These are phyloP conservation scores for Nakataea oryzae DNA, from an alignment of 2,329 filamentous ascomycete species.

Conservation along the genomic window DNA sequence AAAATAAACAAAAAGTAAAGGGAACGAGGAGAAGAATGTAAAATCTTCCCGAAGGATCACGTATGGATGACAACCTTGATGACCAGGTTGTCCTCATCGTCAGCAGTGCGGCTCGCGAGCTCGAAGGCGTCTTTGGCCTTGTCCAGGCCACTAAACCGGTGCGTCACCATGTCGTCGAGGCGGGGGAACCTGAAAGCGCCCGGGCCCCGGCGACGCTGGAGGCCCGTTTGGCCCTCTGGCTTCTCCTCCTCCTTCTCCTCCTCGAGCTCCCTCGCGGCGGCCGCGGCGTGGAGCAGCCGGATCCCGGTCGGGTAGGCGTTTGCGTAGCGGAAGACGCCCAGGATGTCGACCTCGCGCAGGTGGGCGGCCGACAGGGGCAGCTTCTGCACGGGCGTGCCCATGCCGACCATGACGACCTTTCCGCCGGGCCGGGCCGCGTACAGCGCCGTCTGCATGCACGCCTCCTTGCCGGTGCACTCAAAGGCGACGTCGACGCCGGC, in stretches of 20 bases:
- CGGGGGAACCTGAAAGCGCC: constrained; percentile 40
- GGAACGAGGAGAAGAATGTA: neutral
- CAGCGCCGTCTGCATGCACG: constrained; percentile 64
- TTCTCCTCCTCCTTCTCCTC: constrained; percentile 49
- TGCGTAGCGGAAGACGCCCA: constrained; percentile 43
- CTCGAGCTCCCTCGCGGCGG: constrained; percentile 22
- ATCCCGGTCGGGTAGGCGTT: constrained; percentile 12
- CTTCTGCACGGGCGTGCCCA: constrained; percentile 45
- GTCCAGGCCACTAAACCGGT: constrained; percentile 54
- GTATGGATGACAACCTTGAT: constrained; percentile 61
- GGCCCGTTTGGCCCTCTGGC: too few species aligned
- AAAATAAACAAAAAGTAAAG: neutral
- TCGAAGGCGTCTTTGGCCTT: constrained; percentile 57
- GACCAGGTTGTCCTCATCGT: constrained; percentile 58
- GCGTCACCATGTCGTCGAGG: constrained; percentile 59
- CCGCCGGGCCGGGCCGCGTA: constrained; percentile 47
- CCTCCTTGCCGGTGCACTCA: constrained; percentile 65
- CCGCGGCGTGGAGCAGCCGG: constrained; percentile 26
- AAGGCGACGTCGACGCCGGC: constrained; percentile 33
- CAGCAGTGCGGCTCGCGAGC: constrained; percentile 61
- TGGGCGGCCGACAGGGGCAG: constrained; percentile 37
- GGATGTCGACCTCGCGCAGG: constrained; percentile 41
- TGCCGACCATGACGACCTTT: constrained; percentile 43
- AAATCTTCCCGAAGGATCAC: neutral
- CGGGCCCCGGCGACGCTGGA: constrained; percentile 29